These are phyloP conservation scores for Plantago elongata DNA, from an alignment of 257 asterid genomes.

Conservation along the genomic window DNA sequence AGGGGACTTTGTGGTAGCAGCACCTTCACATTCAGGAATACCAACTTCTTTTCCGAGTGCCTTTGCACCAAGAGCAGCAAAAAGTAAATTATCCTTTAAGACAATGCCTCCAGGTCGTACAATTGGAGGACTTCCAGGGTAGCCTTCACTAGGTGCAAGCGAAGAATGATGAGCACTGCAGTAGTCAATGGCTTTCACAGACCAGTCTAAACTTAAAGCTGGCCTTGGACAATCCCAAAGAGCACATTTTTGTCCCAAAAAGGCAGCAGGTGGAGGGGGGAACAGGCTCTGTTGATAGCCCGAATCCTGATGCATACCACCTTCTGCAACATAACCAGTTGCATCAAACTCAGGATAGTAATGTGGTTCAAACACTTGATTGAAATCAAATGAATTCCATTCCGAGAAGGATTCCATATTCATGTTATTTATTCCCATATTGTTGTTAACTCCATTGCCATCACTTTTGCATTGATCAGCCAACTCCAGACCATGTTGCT, in stretches of 20 bases:
- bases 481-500: conserved; percentile 48
- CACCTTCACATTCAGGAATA: conserved; percentile 94
- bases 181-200: conserved; percentile 48
- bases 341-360: conserved; percentile 53
- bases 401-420: conserved; percentile 47
- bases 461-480: conserved; percentile 54
- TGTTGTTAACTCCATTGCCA: conserved; percentile 40
- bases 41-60: conserved; percentile 84
- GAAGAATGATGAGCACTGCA: conserved; percentile 51
- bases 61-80: conserved; percentile 85
- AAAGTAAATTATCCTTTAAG: conserved; percentile 85
- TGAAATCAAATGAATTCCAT: conserved; percentile 48
- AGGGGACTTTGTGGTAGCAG: conserved; percentile 96
- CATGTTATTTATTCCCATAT: conserved; percentile 40
- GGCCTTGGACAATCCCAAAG: conserved; percentile 90
- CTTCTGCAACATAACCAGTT: conserved; percentile 44
- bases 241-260: conserved; percentile 94
- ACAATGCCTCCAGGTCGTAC: conserved; percentile 90
- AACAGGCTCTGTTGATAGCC: conserved; percentile 46
- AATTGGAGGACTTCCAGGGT: conserved; percentile 68
- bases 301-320: conserved; percentile 43
- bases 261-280: conserved; percentile 90
- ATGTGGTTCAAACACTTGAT: conserved; percentile 62
- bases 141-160: conserved; percentile 86
- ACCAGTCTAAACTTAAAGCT: conserved; percentile 49